Percentiles rank a stretch among this genome's conserved stretches.
These are phyloP conservation scores for Fibroporia radiculosa DNA, from an alignment of 768 basidiomycete species.

Conservation along the genomic window DNA sequence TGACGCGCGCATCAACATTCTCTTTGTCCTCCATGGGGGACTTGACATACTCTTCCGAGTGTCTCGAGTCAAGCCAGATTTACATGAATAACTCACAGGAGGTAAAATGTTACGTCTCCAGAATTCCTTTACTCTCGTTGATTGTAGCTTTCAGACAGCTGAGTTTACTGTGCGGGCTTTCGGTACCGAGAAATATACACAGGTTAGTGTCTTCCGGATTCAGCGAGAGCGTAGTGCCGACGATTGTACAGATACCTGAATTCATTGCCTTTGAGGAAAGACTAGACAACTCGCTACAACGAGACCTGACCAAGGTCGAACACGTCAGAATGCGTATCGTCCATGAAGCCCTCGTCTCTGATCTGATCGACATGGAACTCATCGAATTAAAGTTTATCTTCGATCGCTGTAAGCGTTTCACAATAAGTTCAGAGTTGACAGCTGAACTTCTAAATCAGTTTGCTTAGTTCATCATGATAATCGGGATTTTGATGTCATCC, in stretches of 20 bases:
- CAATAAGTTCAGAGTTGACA: not conserved
- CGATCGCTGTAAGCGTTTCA: slow-evolving; percentile 47
- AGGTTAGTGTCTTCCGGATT: slow-evolving; percentile 32
- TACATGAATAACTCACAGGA: slow-evolving; percentile 77
- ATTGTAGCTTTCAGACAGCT: slow-evolving; percentile 49
- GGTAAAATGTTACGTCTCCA: slow-evolving; percentile 28
- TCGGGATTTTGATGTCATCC: slow-evolving; percentile 73
- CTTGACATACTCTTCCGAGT: slow-evolving; percentile 66
- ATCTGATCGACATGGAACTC: slow-evolving; percentile 75
- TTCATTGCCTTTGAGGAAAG: slow-evolving; percentile 77
- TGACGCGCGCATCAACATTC: slow-evolving; percentile 73
- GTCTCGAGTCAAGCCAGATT: slow-evolving; percentile 73
- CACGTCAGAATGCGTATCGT: slow-evolving; percentile 77
- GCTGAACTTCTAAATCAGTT: not conserved
- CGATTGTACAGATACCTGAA: slow-evolving; percentile 57
- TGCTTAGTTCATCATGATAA: slow-evolving; percentile 76
- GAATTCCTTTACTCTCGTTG: not conserved
- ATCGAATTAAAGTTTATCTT: slow-evolving; percentile 81
- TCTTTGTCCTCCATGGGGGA: slow-evolving; percentile 72
- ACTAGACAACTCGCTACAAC: slow-evolving; percentile 78
- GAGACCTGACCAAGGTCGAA: slow-evolving; percentile 77
- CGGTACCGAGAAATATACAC: slow-evolving; percentile 74
- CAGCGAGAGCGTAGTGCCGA: not conserved
- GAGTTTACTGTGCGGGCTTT: slow-evolving; percentile 80
- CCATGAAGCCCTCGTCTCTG: slow-evolving; percentile 63